Base-by-base conservation (phyloP, 495 filamentous ascomycete species). In the Penicillium steckii region DNA sequence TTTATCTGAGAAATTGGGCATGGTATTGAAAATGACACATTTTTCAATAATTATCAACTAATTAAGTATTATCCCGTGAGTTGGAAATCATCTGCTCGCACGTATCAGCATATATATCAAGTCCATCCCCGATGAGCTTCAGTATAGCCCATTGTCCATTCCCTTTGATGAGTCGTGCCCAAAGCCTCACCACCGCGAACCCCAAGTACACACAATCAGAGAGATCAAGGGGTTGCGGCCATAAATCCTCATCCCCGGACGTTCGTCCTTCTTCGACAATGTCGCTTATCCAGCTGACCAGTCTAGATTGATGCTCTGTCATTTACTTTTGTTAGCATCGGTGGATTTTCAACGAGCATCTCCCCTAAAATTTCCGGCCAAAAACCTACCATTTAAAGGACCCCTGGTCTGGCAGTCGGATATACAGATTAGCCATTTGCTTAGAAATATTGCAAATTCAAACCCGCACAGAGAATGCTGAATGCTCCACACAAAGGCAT, bases 401-500 rank as follows among this genome's bases (percentile, higher is more conserved):
- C 44, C 13, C 22, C 21, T 30, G 3, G 12, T 30, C n/a, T 50
- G 52, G 15, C 38, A 52, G 1, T 48, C 25, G 10, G 40, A 37
- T 3, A 63, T 44, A 43, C 27, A 47, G 26, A 48, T 46, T 4
- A 76, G 59, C 72, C 73, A 77, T 55, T 72, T 65, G 32, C 62
- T 67, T 2, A 73, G 53, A 32, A 69, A 55, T 12, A 69, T 42
- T 0, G 69, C 69, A 30, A 65, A 73, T 25, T 73, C 67, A n/a
- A 73, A 57, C 21, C 60, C 60, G 46, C 61, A 69, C 15, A 72
- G 50, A 1, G 68, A 66, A 42, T 72, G 64, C 54, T 69, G 60
- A n/a, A 70, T 63, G 24, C 60, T 62, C 69, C 66, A 73, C 6
- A 68, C 60, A 12, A 67, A 62, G 1, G 64, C 63, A 45, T 67